Conservation (phyloP, 495 filamentous ascomycete species). For the Trichoderma asperelloides region DNA sequence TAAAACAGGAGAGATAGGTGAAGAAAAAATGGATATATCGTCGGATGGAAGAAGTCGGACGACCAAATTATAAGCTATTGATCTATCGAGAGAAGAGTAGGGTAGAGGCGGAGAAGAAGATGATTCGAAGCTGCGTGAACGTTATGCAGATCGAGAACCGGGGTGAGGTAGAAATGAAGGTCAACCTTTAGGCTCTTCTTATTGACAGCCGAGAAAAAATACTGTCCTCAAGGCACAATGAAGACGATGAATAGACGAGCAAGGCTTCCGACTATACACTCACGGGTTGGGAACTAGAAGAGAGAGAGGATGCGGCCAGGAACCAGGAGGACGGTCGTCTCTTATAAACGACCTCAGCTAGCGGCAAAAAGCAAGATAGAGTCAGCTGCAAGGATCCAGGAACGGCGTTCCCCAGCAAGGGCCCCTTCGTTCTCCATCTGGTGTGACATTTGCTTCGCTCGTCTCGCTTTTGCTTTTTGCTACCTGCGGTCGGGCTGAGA, state of each 20-base stretch:
- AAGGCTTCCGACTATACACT: background rate
- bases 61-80: background rate
- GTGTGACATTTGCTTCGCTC: background rate
- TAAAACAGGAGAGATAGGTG: background rate
- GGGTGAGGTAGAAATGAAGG: background rate
- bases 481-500: background rate
- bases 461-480: background rate
- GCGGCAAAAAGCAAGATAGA: background rate
- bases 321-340: background rate
- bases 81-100: background rate
- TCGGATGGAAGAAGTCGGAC: background rate
- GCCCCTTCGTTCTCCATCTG: background rate
- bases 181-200: background rate
- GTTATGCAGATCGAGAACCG: background rate
- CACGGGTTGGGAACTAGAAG: background rate
- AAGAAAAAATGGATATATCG: background rate
- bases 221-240: background rate
- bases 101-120: background rate
- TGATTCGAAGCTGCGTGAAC: background rate
- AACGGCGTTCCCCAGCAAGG: background rate
- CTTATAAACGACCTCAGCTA: background rate
- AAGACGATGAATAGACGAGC: background rate
- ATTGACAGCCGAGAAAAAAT: background rate
- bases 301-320: background rate
- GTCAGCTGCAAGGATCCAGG: slow-evolving; percentile 6